These are phyloP conservation scores for Artomyces pyxidatus DNA, from an alignment of 768 basidiomycete species.

Conservation along the genomic window DNA sequence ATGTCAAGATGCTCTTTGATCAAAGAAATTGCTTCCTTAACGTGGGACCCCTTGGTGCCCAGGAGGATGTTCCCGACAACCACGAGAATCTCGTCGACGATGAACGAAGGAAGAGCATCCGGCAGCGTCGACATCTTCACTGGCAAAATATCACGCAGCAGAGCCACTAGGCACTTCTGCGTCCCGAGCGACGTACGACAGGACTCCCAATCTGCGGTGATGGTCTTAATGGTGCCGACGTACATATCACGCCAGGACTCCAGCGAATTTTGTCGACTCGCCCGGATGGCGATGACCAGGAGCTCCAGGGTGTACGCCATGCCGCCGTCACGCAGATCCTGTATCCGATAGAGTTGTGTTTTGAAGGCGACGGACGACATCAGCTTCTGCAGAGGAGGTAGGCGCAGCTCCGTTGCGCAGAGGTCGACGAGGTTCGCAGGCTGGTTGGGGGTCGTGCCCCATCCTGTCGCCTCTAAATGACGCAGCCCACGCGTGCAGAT, in stretches of 20 bases:
- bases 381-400: neutral
- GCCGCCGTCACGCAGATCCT: neutral
- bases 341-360: neutral
- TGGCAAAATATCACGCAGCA: constrained; percentile 20
- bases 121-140: neutral
- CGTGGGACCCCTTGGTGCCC: neutral
- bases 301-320: constrained; percentile 7
- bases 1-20: neutral
- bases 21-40: neutral
- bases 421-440: constrained; percentile 3
- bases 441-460: neutral
- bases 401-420: constrained; percentile 1
- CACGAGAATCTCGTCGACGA: neutral
- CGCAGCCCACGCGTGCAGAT: constrained; percentile 1
- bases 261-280: neutral
- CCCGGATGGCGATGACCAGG: constrained; percentile 1
- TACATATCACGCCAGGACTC: constrained; percentile 1
- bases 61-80: neutral
- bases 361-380: neutral
- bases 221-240: constrained; percentile 1
- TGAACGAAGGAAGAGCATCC: neutral
- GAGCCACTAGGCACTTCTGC: constrained; percentile 18
- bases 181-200: neutral
- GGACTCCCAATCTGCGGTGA: constrained; percentile 3
- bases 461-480: neutral